Evolutionary conservation across 352 stramenopile species (phyloP), one percentile per base, ranked within the genome.

Genomic region (Phytophthora cajani): DNA sequence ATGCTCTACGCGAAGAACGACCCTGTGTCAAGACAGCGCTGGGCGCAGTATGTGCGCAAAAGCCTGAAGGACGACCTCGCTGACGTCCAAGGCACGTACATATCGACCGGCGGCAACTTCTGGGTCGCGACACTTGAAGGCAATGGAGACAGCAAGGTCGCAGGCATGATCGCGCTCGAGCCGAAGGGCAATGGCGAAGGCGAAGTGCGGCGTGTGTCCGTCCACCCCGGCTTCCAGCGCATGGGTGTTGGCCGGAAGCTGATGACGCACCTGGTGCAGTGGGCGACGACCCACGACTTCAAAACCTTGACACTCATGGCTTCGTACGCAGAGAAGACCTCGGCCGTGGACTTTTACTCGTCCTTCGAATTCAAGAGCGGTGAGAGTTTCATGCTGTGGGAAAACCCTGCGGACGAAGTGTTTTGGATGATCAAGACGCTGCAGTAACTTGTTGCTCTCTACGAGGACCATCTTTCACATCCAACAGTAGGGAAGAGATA

Each of bases 41-140:
- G 64, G 75, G 52, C 65, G 6, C 33, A 71, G 23, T 82, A 87
- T 56, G 67, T 84, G 32, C 49, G 64, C 36, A 68, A 74, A 30
- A 75, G 64, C n/a, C 59, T 83, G 42, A 64, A 80, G 51, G 58
- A 17, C 16, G 79, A 87, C 56, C 57, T 87, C 16, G 69, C 62
- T 3, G 61, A 83, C 46, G 64, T 84, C 17, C 25, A 80, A 30
- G 54, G 63, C 51, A 72, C 64, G 23, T 87, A 83, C 72, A 73
- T 82, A 9, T 19, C n/a, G 3, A 44, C 65, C 2, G 79, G 79
- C 0, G 79, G 79, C 19, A 80, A 81, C 54, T 87, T 87, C 64
- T 87, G 79, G 79, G 79, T 87, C 10, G 75, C 71, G 2, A 72
- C 64, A 17, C 11, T 76, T 1, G 23, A 74, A 58, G 55, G 58